phyloP scores from a whole-genome alignment of 176 grass and related monocot genomes.

The Carex pumila region DNA sequence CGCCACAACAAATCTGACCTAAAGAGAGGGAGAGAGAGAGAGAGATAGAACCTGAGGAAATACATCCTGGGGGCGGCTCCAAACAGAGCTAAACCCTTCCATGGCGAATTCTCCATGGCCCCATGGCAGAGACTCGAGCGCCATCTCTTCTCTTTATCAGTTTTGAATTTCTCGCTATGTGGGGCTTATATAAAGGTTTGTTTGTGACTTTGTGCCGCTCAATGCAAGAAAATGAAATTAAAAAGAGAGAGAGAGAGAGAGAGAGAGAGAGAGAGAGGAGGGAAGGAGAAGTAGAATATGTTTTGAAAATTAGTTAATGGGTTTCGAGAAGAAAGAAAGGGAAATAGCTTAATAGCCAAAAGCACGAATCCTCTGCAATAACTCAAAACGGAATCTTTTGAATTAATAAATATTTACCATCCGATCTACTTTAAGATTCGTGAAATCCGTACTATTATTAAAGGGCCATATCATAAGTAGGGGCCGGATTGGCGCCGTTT shows the following conservation, averaged over 20 bases:
- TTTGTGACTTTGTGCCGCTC: slow-evolving; percentile 22
- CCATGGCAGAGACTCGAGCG: slow-evolving; percentile 50
- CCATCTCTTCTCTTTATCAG: slow-evolving; percentile 11
- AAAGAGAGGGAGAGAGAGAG: neutral
- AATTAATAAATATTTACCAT: no score
- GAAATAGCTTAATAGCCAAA: neutral
- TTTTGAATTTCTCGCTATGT: neutral
- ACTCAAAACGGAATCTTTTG: no score
- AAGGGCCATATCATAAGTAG: no score
- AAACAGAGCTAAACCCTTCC: slow-evolving; percentile 32
- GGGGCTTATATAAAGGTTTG: slow-evolving; percentile 7
- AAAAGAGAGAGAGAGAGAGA: neutral
- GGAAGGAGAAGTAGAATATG: neutral
- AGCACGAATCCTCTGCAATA: no score
- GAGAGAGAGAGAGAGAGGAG: neutral
- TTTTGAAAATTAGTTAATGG: slow-evolving; percentile 17
- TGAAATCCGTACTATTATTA: no score
- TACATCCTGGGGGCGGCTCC: slow-evolving; percentile 30
- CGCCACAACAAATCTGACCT: slow-evolving; percentile 13
- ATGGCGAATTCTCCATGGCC: slow-evolving; percentile 37
- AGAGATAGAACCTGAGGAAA: slow-evolving; percentile 32
- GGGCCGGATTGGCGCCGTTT: no score
- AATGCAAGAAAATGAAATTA: slow-evolving; percentile 13
- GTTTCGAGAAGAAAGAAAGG: neutral
- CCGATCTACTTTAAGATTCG: no score